phyloP scores from a whole-genome alignment of 345 rosid species.

The Kernera saxatilis region DNA sequence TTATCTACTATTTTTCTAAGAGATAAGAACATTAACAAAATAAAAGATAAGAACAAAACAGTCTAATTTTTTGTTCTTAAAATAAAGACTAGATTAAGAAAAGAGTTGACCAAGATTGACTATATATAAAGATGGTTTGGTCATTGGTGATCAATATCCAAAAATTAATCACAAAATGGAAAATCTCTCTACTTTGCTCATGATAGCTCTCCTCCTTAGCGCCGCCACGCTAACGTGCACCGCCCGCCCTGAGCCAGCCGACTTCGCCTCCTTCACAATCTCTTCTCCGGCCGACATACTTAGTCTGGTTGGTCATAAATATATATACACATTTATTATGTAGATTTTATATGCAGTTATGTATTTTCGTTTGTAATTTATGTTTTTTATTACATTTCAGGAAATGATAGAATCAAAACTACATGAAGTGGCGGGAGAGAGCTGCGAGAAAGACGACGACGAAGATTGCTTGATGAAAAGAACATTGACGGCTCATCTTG shows the following conservation, averaged over 20 bases:
- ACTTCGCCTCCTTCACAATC: slow-evolving; percentile 18
- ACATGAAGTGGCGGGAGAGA: slow-evolving; percentile 29
- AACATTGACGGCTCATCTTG: slow-evolving; percentile 51
- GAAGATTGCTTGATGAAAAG: slow-evolving; percentile 54
- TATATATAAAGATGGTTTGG: slow-evolving; percentile 8
- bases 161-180: neutral
- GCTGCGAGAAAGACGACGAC: slow-evolving; percentile 43
- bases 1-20: neutral
- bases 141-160: slow-evolving; percentile 11
- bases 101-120: slow-evolving; percentile 11
- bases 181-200: slow-evolving; percentile 18
- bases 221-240: slow-evolving; percentile 12
- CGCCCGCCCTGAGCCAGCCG: slow-evolving; percentile 16
- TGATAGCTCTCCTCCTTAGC: slow-evolving; percentile 9
- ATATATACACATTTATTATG: neutral
- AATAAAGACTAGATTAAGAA: neutral
- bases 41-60: slow-evolving; percentile 13
- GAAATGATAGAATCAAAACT: slow-evolving; percentile 32
- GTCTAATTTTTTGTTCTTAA: neutral
- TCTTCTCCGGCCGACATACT: slow-evolving; percentile 25
- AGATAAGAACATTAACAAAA: slow-evolving; percentile 13
- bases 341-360: neutral
- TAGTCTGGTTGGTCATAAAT: slow-evolving; percentile 24
- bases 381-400: slow-evolving; percentile 3
- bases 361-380: neutral